Conservation (phyloP, 192 early-diverging fungal genomes). For the Rhizoclosmatium globosum region DNA sequence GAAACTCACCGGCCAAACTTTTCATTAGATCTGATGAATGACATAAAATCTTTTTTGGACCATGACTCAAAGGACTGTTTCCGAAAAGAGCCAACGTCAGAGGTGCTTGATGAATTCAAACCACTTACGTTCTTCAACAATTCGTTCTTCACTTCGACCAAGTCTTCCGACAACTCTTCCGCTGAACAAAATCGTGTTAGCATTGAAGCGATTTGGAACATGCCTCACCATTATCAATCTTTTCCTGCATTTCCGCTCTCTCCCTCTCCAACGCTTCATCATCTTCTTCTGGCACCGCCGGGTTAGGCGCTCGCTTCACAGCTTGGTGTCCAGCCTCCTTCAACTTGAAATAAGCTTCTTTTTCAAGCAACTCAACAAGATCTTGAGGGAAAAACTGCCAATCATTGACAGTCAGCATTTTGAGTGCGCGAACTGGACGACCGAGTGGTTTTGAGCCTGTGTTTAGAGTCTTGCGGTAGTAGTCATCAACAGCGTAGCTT, state of each 20-base stretch:
- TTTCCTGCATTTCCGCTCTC: constrained; percentile 78
- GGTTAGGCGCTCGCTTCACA: constrained; percentile 21
- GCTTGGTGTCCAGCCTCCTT: constrained; percentile 37
- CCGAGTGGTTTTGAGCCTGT: constrained; percentile 63
- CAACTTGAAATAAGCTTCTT: constrained; percentile 76
- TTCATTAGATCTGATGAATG: constrained; percentile 86
- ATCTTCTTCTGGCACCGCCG: constrained; percentile 29
- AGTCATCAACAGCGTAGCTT: constrained; percentile 91
- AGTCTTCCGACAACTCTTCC: constrained; percentile 85
- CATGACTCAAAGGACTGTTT: constrained; percentile 87
- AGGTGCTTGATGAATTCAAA: constrained; percentile 10
- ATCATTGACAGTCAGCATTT: constrained; percentile 60
- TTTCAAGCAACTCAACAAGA: constrained; percentile 80
- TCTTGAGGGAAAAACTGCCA: constrained; percentile 93
- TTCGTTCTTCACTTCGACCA: constrained; percentile 47
- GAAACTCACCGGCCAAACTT: constrained; percentile 75
- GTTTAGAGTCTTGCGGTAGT: constrained; percentile 88
- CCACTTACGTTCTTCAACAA: constrained; percentile 39
- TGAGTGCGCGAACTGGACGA: constrained; percentile 65
- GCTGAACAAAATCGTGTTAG: constrained; percentile 49
- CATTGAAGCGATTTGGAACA: background rate
- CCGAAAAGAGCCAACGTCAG: background rate
- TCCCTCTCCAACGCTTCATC: constrained; percentile 58
- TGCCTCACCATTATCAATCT: constrained; percentile 75
- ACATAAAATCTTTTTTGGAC: constrained; percentile 88